Conservation (phyloP, 192 early-diverging fungal species). For the Coemansia sp. region DNA sequence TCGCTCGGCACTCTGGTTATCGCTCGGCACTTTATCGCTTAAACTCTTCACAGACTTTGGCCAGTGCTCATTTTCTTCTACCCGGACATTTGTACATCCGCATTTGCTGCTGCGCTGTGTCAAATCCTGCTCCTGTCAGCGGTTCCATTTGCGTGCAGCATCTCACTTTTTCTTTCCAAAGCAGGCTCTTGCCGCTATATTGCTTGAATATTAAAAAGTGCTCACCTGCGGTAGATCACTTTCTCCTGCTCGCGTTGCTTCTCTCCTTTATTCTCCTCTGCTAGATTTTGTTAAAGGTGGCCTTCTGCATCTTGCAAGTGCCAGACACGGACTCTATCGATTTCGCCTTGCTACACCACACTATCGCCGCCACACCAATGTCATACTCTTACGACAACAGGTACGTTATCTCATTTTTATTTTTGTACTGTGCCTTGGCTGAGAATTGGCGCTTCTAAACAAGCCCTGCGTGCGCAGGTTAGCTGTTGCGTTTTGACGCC, state of each 20-base stretch:
- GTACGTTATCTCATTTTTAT: slow-evolving; percentile 16
- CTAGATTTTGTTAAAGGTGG: neutral
- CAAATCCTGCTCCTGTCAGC: neutral
- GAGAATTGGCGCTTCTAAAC: neutral
- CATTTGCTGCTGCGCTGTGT: slow-evolving; percentile 4
- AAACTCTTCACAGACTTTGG: neutral
- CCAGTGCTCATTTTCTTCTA: slow-evolving; percentile 3
- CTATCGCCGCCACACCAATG: slow-evolving; percentile 16
- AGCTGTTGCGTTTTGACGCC: neutral
- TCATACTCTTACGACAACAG: slow-evolving; percentile 50
- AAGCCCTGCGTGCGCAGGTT: neutral
- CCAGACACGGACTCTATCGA: neutral
- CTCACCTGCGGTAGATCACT: slow-evolving; percentile 22
- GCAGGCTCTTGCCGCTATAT: neutral
- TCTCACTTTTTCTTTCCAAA: neutral
- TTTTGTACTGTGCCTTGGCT: neutral
- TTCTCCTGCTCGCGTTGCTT: neutral
- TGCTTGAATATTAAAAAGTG: slow-evolving; percentile 18
- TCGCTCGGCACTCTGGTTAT: too few species aligned
- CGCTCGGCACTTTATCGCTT: neutral
- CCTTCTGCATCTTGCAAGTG: neutral
- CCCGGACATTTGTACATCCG: neutral
- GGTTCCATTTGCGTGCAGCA: slow-evolving; percentile 1
- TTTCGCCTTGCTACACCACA: neutral
- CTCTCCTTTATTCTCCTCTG: neutral